Base-by-base conservation (phyloP, 805 yeast genomes). In the Yarrowia bubula region DNA sequence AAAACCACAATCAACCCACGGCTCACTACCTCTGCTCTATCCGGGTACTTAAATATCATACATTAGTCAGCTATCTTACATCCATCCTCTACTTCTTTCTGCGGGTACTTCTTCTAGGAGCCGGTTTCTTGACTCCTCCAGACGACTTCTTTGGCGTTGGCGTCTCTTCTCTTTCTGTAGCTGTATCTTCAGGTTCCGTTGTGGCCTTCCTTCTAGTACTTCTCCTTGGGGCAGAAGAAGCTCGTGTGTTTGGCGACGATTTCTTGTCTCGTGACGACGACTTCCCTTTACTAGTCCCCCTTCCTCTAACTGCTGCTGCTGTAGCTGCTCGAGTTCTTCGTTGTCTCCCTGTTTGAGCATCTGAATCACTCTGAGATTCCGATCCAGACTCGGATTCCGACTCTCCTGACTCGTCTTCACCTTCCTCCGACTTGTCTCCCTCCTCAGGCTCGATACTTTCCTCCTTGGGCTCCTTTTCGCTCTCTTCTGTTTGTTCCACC, bases 111-210 rank as follows among this genome's bases (percentile, higher is more conserved):
- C 61, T 17, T 31, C 61, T 17, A 1, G 61, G 61, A 10, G 61
- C 47, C 15, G 61, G 61, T 38, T 55, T 55, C 35, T 55, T 55
- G 14, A 55, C 61, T 3, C 61, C 61, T 1, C 61, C 61, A 10
- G 61, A 55, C 31, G 61, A 22, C 42, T 55, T 55, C 31, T 55
- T 55, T 38, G 61, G 61, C 38, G 61, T 55, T 22, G 47, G 61
- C 33, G 61, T 55, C 38, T 55, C 61, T 7, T 55, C 61, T 8
- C 47, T 9, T 15, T 55, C 61, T 3, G 61, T 55, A 11, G 61
- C 61, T 31, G 61, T 55, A n/a, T 55, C 61, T 14, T 55, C 61
- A 0, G 61, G 61, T 11, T 55, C 61, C 2, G 61, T 55, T 1
- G 61, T 55, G 8, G 61, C 38, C 38, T 41, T 55, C 4, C 61